phyloP scores from a whole-genome alignment of 2,329 filamentous ascomycete species.

The Aciculosporium take region DNA sequence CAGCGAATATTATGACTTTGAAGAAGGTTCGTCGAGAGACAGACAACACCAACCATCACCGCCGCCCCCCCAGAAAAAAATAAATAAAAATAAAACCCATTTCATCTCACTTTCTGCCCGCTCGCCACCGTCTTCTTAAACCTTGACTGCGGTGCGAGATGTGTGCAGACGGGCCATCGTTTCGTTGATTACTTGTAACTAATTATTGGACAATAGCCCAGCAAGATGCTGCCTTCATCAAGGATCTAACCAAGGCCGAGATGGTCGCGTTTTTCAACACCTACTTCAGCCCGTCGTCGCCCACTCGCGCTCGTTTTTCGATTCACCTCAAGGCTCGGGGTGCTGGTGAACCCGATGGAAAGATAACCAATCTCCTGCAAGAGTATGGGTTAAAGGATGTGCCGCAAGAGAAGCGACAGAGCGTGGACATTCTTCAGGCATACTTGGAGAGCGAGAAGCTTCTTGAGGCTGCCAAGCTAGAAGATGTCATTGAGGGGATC shows the following conservation, averaged over 20 bases:
- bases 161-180: neutral
- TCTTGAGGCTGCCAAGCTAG: slow-evolving; percentile 34
- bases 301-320: slow-evolving; percentile 63
- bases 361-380: slow-evolving; percentile 27
- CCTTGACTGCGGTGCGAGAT: neutral
- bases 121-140: neutral
- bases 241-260: slow-evolving; percentile 61
- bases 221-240: slow-evolving; percentile 61
- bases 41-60: no score
- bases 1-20: slow-evolving; percentile 80
- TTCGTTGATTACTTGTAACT: neutral
- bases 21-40: slow-evolving; percentile 47
- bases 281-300: slow-evolving; percentile 62
- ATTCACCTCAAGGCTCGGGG: slow-evolving; percentile 72
- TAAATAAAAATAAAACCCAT: no score
- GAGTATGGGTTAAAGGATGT: slow-evolving; percentile 21
- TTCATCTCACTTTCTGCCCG: no score
- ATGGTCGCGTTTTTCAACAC: slow-evolving; percentile 65
- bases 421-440: slow-evolving; percentile 34
- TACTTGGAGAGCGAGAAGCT: slow-evolving; percentile 35
- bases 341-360: slow-evolving; percentile 28
- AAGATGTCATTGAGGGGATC: slow-evolving; percentile 29
- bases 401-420: slow-evolving; percentile 28
- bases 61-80: no score
- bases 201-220: slow-evolving; percentile 35